Percentiles rank a stretch among this genome's conserved stretches.
Conservation (phyloP, 1,139 yeast genomes). For the Pneumocystis oryctolagi region DNA sequence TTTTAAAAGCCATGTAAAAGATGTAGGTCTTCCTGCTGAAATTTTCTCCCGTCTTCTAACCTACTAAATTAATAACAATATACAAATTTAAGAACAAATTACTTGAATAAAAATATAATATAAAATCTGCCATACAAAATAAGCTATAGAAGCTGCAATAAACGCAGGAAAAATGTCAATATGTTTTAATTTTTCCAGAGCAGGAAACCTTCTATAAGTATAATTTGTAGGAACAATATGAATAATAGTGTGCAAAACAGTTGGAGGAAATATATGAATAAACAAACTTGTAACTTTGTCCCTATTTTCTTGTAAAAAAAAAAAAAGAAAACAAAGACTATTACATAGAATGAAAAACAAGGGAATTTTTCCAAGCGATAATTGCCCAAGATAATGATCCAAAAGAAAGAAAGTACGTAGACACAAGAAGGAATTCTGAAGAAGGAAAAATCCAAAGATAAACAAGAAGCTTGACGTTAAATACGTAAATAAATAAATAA, state of each 20-base stretch:
- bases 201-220: slow-evolving; percentile 58
- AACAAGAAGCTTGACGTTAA: slow-evolving; percentile 29
- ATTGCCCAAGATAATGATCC: slow-evolving; percentile 92
- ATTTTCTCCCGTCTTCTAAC: slow-evolving; percentile 57
- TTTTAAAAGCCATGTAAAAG: slow-evolving; percentile 56
- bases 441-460: slow-evolving; percentile 75
- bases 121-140: slow-evolving; percentile 77
- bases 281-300: slow-evolving; percentile 76
- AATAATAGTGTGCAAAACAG: slow-evolving; percentile 71
- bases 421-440: slow-evolving; percentile 54
- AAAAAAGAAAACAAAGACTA: slow-evolving; percentile 1
- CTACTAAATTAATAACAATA: neutral
- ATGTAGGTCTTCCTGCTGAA: slow-evolving; percentile 71
- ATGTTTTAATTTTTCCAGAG: slow-evolving; percentile 47
- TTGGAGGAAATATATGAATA: slow-evolving; percentile 83
- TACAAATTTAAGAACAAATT: neutral
- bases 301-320: neutral
- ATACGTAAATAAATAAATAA: neutral
- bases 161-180: slow-evolving; percentile 68
- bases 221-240: slow-evolving; percentile 45
- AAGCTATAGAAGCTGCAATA: slow-evolving; percentile 65
- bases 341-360: slow-evolving; percentile 81
- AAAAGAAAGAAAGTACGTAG: slow-evolving; percentile 73
- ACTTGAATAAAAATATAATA: slow-evolving; percentile 89
- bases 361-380: slow-evolving; percentile 86